Base-by-base conservation (phyloP, 108 stramenopile species). In the Skeletonema costatum region DNA sequence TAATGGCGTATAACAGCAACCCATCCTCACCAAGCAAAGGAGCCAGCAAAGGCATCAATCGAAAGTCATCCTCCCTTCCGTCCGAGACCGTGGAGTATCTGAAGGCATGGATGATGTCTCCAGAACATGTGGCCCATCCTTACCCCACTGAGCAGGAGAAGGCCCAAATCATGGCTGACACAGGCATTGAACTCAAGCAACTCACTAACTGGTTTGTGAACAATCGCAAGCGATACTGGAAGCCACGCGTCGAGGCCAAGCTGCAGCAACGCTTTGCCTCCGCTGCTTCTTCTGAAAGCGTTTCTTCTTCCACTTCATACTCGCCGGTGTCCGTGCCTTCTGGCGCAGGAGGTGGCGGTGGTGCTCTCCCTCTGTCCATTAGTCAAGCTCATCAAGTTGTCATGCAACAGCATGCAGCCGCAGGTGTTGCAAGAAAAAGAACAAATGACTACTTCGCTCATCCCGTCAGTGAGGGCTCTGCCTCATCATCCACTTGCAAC, bases 201-300 rank as follows among this genome's bases (percentile, higher is more conserved):
- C 87, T 96, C 11, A 94, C 96, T 10, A 96, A 96, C 77, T 96
- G 96, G 96, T 94, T 96, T 77, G 93, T 94, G n/a, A 96, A 96
- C 80, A 96, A 96, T 64, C 88, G 96, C 58, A 96, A 96, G 77
- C 32, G 96, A 50, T 94, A 74, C 74, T 96, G 96, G 96, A 96
- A 96, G 71, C 93, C 93, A 11, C 78, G 92, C 19, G 88, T 93
- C 1, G 94, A 92, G 74, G 92, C 91, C 33, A 85, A 87, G 51
- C 76, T 91, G 48, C 89, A 84, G 72, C 82, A 80, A 61, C 82
- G 64, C 61, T 61, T 61, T 12, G 70, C 74, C 32, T 56, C 70
- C 32, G 76, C 66, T 0, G 68, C 65, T 31, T 30, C 61, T 42
- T 32, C 70, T 29, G 35, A 21, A 39, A 33, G 44, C 56, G 12